Base-by-base conservation (phyloP, 169 alveolate species). In the Plasmodium billcollinsi region DNA sequence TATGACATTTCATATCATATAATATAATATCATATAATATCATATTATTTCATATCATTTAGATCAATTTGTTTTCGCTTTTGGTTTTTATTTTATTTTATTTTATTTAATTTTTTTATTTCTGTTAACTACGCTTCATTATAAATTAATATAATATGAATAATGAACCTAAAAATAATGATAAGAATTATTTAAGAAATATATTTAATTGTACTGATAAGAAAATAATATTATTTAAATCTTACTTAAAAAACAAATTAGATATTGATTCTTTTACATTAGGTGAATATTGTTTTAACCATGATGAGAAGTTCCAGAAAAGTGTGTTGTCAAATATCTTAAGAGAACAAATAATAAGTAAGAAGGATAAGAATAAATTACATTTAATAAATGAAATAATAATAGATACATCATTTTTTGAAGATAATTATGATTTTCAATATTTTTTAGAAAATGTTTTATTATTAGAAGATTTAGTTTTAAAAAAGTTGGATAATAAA, bases 371-470 rank as follows among this genome's bases (percentile, higher is more conserved):
- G 50, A 73, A 83, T 73, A 69, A 61, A 8, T 26, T 83, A 62
- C 69, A 29, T 73, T n/a, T 83, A 33, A 18, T 83, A 56, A 71
- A 56, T 18, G 91, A 83, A 83, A 21, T 83, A 70, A 39, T 83
- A 39, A 29, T 83, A 47, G 45, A 83, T 49, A 83, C 56, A 59
- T 24, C 6, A n/a, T 83, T 83, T 70, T 83, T 83, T 62, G 54
- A 83, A 70, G 73, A 83, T 1, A 26, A 83, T 83, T 83, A 39
- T 58, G 58, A 58, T 50, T 83, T 58, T 83, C 91, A 83, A 83
- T 83, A 83, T 83, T 83, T 83, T 83, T 69, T 83, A 70, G 54
- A 69, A 83, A 83, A 83, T 83, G 91, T 83, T n/a, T 45, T 83
- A 39, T 52, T 83, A 26, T 29, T 83, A 21, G 91, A 83, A 70